Base-by-base conservation (phyloP, 2,329 filamentous ascomycete genomes). In the Calycina herbarum region DNA sequence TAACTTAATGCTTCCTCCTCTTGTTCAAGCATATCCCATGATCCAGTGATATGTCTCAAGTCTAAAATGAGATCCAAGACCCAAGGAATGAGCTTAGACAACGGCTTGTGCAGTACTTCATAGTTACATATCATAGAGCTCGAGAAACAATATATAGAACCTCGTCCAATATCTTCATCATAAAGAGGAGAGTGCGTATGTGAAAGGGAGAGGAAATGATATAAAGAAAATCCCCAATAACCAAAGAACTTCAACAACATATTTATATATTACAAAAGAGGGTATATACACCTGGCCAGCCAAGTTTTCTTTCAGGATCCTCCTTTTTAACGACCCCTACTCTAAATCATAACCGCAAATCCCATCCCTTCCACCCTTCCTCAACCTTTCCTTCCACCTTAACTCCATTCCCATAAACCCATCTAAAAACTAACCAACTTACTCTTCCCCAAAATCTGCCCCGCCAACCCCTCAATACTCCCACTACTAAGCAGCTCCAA, bases 401-500 rank as follows among this genome's bases (percentile, higher is more conserved):
- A 5, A 56, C 5, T 8, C 51, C 24, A 15, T 5, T 27, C 20
- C 20, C 27, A 7, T 13, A 10, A 33, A 27, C 27, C 27, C 17
- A 7, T 31, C 64, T 70, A 69, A 63, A 72, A 72, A 31, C 31
- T 63, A 35, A 71, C 65, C 64, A 74, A 56, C 57, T 74, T 74
- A 60, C 71, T 74, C 78, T 83, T 83, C 17, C 76, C 76, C 70
- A 80, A 82, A 42, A 84, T 80, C 0, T 75, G 78, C 75, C 80
- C 82, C 8, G 81, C 79, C 17, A 84, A 72, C 1, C 77, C 82
- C 75, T 81, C 78, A 67, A 84, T 82, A 24, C 78, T 81, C 1
- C 83, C 83, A 69, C 82, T 83, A 5, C 80, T 82, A 45, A 86
- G 74, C 66, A 86, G 73, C 71, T 87, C 84, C 66, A 86, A 73